A percentile compares a stretch with the other conserved stretches of the same genome.
phyloP scores from a whole-genome alignment of 75 land plant genomes.

The Larix kaempferi region DNA sequence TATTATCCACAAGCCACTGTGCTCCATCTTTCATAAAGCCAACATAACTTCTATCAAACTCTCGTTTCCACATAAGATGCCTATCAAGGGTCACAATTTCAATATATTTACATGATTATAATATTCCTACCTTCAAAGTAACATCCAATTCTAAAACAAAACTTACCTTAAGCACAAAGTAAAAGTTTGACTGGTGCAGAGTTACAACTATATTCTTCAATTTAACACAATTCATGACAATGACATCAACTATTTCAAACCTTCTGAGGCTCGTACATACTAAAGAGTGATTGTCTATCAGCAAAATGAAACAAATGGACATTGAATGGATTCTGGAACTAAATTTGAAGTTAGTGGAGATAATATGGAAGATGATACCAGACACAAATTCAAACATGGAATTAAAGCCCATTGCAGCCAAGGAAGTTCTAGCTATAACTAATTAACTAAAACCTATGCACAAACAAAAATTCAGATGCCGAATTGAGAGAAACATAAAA shows the following conservation, averaged over 20 bases:
- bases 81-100: conserved; percentile 24
- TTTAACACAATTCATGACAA: background rate
- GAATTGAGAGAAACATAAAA: too few relatives aligned
- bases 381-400: background rate
- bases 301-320: background rate
- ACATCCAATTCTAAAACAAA: background rate
- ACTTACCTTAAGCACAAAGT: background rate
- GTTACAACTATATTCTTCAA: background rate
- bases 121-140: too few relatives aligned
- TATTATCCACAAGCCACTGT: conserved; percentile 80
- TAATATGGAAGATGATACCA: background rate
- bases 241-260: background rate
- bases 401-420: background rate
- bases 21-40: conserved; percentile 93
- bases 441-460: background rate
- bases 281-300: background rate
- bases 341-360: background rate
- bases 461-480: too few relatives aligned
- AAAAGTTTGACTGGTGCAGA: background rate
- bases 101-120: too few relatives aligned
- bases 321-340: background rate
- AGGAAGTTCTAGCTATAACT: background rate
- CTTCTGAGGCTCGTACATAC: background rate
- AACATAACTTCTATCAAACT: conserved; percentile 75
- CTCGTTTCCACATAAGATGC: conserved; percentile 82